Evolutionary conservation across 768 basidiomycete species (phyloP).

Genomic region (Daedalea quercina): DNA sequence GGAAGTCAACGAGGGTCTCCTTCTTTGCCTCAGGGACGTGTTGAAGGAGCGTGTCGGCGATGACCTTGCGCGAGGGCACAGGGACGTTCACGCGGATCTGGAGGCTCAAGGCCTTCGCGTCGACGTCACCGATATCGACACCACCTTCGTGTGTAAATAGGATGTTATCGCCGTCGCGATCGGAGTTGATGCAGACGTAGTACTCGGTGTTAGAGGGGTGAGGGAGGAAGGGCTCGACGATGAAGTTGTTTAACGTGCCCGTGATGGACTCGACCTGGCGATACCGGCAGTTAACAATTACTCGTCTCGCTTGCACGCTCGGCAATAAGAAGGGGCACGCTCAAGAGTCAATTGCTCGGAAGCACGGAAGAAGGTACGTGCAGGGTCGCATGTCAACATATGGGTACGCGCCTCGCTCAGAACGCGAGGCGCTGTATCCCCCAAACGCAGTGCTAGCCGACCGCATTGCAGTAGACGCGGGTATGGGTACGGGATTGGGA

Average conservation of each 20-base stretch:
- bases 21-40: conserved; percentile 83
- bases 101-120: conserved; percentile 91
- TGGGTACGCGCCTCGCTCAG: too few relatives aligned
- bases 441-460: too few relatives aligned
- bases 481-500: not conserved
- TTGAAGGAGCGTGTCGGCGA: conserved; percentile 70
- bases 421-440: too few relatives aligned
- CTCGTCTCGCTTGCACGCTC: not conserved
- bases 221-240: conserved; percentile 98
- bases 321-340: too few relatives aligned
- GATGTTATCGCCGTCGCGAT: conserved; percentile 90
- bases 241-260: conserved; percentile 96
- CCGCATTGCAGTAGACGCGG: too few relatives aligned
- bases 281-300: not conserved
- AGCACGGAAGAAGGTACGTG: not conserved
- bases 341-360: conserved; percentile 5
- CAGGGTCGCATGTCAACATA: too few relatives aligned
- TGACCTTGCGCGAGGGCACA: conserved; percentile 79
- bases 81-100: conserved; percentile 65
- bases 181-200: conserved; percentile 97
- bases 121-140: conserved; percentile 97
- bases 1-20: conserved; percentile 91
- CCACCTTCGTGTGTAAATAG: conserved; percentile 99
- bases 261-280: conserved; percentile 83
- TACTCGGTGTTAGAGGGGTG: conserved; percentile 92